These are phyloP conservation scores for Apiospora rasikravindrae DNA, from an alignment of 2,329 filamentous ascomycete genomes.

Conservation along the genomic window DNA sequence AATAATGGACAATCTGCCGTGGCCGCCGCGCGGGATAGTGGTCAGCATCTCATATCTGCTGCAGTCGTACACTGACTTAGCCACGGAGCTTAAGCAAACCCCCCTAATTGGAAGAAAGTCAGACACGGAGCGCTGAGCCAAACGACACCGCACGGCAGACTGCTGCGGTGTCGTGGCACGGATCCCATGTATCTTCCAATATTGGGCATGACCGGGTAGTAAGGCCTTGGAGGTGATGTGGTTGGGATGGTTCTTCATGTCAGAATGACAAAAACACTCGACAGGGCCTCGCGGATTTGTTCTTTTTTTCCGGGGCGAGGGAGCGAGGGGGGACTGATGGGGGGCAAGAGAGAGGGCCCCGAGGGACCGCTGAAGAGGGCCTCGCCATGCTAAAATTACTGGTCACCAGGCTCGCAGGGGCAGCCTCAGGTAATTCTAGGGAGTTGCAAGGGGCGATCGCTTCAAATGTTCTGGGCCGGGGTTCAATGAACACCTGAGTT, in stretches of 20 bases:
- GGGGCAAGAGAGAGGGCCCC: neutral
- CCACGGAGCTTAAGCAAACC: constrained; percentile 2
- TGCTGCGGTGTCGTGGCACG: constrained; percentile 7
- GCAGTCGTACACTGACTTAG: constrained; percentile 6
- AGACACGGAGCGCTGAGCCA: constrained; percentile 9
- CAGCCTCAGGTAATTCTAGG: constrained; percentile 12
- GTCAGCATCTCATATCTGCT: neutral
- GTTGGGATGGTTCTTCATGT: constrained; percentile 2
- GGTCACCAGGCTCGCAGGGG: constrained; percentile 5
- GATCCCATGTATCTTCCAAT: neutral
- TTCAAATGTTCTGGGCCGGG: neutral
- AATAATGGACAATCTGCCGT: neutral
- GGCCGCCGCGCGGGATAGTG: neutral
- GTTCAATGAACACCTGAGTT: neutral
- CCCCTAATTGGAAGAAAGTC: neutral
- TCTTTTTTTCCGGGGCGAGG: neutral
- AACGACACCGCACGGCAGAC: constrained; percentile 14
- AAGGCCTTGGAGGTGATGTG: neutral
- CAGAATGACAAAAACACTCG: constrained; percentile 6
- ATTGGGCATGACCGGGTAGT: constrained; percentile 1
- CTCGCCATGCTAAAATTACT: constrained; percentile 3
- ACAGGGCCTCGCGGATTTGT: neutral
- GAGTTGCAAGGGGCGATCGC: constrained; percentile 11
- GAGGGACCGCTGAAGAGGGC: neutral
- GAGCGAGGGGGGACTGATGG: too few species aligned